phyloP scores from a whole-genome alignment of 345 rosid genomes.

The Fremontodendron californicum region DNA sequence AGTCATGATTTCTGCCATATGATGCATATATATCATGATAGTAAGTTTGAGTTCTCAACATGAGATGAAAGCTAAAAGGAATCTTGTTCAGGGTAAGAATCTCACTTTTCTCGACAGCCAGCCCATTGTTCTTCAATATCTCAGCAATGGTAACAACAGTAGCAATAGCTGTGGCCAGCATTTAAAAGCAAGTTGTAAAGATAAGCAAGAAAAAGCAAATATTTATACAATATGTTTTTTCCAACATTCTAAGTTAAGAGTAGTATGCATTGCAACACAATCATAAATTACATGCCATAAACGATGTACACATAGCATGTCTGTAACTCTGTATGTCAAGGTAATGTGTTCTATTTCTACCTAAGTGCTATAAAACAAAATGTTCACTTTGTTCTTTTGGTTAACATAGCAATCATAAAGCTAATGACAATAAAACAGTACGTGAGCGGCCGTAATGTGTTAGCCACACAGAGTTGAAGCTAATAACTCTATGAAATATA shows the following conservation, averaged over 20 bases:
- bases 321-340: no score
- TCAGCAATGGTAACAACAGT: slow-evolving; percentile 77
- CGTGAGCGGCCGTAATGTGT: not conserved
- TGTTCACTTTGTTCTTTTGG: not conserved
- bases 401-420: not conserved
- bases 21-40: not conserved
- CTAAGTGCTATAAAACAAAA: not conserved
- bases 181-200: not conserved
- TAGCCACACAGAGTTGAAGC: not conserved
- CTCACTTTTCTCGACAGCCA: slow-evolving; percentile 67
- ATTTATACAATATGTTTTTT: no score
- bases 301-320: not conserved
- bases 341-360: not conserved
- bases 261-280: not conserved
- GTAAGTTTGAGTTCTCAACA: slow-evolving; percentile 1
- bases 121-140: slow-evolving; percentile 68
- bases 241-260: not conserved
- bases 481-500: no score
- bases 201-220: not conserved
- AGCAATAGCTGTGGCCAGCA: slow-evolving; percentile 47
- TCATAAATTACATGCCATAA: not conserved
- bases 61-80: not conserved
- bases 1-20: slow-evolving; percentile 44
- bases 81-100: slow-evolving; percentile 1
- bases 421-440: not conserved